Conservation (phyloP, 108 stramenopile species). For the Chaetoceros tenuissimus region DNA sequence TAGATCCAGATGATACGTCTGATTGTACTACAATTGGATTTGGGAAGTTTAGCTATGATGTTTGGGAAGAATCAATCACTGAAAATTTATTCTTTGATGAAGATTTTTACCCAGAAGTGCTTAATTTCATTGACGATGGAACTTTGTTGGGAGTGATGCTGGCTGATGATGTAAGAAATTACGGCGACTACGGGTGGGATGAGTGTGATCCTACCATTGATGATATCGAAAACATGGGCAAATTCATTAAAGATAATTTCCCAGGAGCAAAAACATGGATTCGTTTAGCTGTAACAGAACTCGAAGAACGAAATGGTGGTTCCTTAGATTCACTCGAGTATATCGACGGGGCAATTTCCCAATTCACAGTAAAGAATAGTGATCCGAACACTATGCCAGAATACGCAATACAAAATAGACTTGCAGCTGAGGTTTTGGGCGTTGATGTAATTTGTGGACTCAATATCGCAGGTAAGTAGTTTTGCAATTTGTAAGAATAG, state of each 20-base stretch:
- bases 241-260: neutral
- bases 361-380: neutral
- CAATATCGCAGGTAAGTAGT: slow-evolving; percentile 1
- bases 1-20: neutral
- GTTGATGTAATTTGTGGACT: slow-evolving; percentile 2
- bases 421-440: neutral
- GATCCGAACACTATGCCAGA: neutral
- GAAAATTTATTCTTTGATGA: neutral
- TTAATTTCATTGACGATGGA: neutral
- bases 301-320: slow-evolving; percentile 1
- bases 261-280: neutral
- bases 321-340: no score
- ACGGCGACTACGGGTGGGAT: slow-evolving; percentile 1
- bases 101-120: neutral
- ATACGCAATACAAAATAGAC: neutral
- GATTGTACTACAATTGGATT: neutral
- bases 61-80: neutral
- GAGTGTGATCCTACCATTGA: neutral
- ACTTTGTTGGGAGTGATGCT: neutral
- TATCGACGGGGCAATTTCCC: slow-evolving; percentile 1
- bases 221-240: neutral
- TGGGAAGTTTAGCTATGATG: neutral
- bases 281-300: neutral
- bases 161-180: slow-evolving; percentile 2
- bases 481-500: no score